Conservation (phyloP, 306 rosid genomes). For the Prunus mongolica region DNA sequence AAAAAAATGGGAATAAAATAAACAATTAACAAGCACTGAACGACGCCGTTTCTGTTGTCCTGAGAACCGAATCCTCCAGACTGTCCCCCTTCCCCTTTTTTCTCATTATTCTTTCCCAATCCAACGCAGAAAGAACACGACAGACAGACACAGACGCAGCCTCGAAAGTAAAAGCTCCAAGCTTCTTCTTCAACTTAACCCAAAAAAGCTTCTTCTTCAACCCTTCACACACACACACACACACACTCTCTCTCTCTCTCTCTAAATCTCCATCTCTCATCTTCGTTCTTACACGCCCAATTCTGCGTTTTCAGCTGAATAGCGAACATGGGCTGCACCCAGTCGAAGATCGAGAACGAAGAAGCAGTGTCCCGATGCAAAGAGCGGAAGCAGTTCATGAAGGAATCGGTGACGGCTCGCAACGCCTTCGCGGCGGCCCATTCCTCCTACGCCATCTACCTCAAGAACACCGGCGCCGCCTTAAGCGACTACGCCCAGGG, state of each 20-base stretch:
- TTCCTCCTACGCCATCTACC: constrained; percentile 56
- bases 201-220: neutral
- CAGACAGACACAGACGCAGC: neutral
- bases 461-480: constrained; percentile 87
- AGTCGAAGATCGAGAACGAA: constrained; percentile 96
- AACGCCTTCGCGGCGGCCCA: constrained; percentile 93
- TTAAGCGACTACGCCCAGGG: constrained; percentile 73
- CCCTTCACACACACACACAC: neutral
- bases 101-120: neutral
- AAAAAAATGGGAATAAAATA: neutral
- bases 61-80: neutral
- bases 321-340: constrained; percentile 71
- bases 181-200: neutral
- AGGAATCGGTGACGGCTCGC: constrained; percentile 61
- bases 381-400: constrained; percentile 71
- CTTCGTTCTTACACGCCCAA: constrained; percentile 9
- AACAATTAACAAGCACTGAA: neutral
- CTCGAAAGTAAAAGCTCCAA: neutral
- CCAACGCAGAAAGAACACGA: neutral
- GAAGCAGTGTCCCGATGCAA: constrained; percentile 86
- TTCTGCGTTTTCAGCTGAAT: neutral
- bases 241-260: neutral
- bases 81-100: neutral
- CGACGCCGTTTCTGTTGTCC: neutral
- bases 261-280: neutral